A percentile compares a stretch with the other conserved stretches of the same genome.
These are phyloP conservation scores for Ciborinia camelliae DNA, from an alignment of 2,329 filamentous ascomycete species.

Conservation along the genomic window DNA sequence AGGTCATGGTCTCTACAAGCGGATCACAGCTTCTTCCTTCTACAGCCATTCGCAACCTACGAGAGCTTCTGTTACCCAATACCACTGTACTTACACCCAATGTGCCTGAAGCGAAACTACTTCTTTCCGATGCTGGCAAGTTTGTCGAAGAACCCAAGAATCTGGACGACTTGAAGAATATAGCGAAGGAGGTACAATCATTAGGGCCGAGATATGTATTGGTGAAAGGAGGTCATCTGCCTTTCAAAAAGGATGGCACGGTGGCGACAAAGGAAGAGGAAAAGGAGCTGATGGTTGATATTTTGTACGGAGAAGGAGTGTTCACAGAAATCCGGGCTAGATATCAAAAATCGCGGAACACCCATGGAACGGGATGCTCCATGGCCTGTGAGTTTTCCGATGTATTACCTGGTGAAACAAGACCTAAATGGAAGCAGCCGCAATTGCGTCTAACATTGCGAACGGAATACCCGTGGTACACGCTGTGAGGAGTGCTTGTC, in stretches of 20 bases:
- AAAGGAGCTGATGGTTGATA: conserved; percentile 67
- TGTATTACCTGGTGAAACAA: background rate
- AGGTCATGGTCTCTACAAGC: conserved; percentile 93
- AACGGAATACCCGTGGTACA: conserved; percentile 53
- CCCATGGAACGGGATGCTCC: conserved; percentile 93
- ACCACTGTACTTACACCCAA: conserved; percentile 74
- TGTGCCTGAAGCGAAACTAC: conserved; percentile 67
- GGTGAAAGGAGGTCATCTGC: conserved; percentile 87
- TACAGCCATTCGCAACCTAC: conserved; percentile 59
- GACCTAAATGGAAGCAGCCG: conserved; percentile 44
- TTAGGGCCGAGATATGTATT: conserved; percentile 79
- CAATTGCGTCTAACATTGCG: conserved; percentile 71
- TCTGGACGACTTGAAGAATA: conserved; percentile 62
- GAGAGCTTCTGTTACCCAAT: conserved; percentile 57
- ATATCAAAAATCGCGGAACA: conserved; percentile 73
- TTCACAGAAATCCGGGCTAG: conserved; percentile 62
- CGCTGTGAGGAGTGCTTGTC: conserved; percentile 65
- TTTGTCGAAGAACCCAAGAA: conserved; percentile 46
- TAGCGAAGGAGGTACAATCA: conserved; percentile 62
- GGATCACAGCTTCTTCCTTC: conserved; percentile 65
- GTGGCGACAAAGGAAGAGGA: conserved; percentile 58
- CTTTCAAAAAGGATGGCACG: conserved; percentile 62
- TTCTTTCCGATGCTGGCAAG: conserved; percentile 54
- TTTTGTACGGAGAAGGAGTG: conserved; percentile 64
- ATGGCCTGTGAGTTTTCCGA: conserved; percentile 67